Base-by-base conservation (phyloP, 495 filamentous ascomycete genomes). In the Friedmanniomyces simplex region DNA sequence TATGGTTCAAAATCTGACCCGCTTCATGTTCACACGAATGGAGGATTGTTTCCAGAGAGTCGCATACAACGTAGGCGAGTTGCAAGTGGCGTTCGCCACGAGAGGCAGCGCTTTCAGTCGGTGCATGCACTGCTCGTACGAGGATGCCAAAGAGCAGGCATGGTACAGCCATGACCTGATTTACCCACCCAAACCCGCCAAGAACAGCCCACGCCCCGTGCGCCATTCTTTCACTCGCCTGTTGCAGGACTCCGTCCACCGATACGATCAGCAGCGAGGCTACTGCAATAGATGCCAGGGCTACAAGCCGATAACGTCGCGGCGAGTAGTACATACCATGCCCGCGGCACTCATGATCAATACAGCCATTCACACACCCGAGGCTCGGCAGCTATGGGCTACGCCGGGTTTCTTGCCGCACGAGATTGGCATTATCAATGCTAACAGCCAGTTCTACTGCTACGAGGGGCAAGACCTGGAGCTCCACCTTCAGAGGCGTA, bases 281-380 rank as follows among this genome's bases (percentile, higher is more conserved):
- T 98, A 89, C 88, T 98, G 93, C 64, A 86, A 84, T 55, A 80
- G 81, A 59, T 97, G 94, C 60, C 83, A 85, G 52, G 78, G 88
- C 24, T 96, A 97, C 66, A 87, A 94, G 65, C 82, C 83, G 59
- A 77, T 96, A 18, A 77, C 80, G 10, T 89, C 85, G 48, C 77
- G 86, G 53, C 94, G 91, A 62, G 85, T 83, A 0, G 82, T 96
- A 14, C 82, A 86, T 55, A 79, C 78, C 20, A 79, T 94, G 61
- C 89, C 93, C n/a, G 74, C 77, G 11, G 85, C 96, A 32, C 68
- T 98, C 41, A 80, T 91, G 68, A 77, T 98, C 22, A 95, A 96
- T 67, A 80, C 91, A 3, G 86, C 83, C 5, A 77, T 89, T 21
- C 82, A 77, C 18, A 85, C 74, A 21, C 74, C 79, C 0, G 84